These are phyloP conservation scores for Quercus lobata DNA, from an alignment of 331 rosid genomes.

Conservation along the genomic window DNA sequence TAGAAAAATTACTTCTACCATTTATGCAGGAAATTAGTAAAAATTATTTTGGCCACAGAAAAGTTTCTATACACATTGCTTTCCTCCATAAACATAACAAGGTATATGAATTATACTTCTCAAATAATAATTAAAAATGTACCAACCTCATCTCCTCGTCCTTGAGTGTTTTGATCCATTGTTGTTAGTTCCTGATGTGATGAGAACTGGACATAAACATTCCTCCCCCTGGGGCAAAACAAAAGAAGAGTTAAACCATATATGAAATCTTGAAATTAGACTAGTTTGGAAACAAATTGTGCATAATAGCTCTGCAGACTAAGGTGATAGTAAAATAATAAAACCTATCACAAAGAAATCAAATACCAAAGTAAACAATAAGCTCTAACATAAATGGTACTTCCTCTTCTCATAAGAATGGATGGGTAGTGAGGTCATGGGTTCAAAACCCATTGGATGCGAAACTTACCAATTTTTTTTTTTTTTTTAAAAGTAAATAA, in stretches of 20 bases:
- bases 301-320: neutral
- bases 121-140: conserved; percentile 10
- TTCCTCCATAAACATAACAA: conserved; percentile 8
- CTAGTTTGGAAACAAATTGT: neutral
- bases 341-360: neutral
- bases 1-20: neutral
- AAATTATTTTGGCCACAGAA: neutral
- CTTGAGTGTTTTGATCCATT: conserved; percentile 82
- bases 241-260: neutral
- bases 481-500: no score
- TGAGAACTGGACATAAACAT: conserved; percentile 91
- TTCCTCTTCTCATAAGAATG: no score
- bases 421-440: no score
- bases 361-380: neutral
- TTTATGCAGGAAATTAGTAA: neutral
- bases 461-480: no score
- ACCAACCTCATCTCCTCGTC: conserved; percentile 92
- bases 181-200: conserved; percentile 91
- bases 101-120: neutral
- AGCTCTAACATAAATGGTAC: no score
- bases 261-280: neutral
- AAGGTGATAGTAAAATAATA: neutral
- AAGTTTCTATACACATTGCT: neutral
- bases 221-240: conserved; percentile 64
- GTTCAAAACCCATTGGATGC: no score